These are phyloP conservation scores for Brassica napus DNA, from an alignment of 345 rosid genomes.

Conservation along the genomic window DNA sequence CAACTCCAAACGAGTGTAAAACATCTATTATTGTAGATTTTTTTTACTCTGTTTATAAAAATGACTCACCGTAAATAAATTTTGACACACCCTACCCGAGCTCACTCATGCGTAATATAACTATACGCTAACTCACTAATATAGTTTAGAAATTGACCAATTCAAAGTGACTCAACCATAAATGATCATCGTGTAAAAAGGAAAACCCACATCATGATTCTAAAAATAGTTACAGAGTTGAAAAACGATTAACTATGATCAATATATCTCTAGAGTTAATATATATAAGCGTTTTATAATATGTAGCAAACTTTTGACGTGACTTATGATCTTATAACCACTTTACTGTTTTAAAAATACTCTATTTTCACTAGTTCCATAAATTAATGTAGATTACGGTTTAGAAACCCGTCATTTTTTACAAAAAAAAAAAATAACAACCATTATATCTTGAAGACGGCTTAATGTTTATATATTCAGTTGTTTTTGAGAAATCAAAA, in stretches of 20 bases:
- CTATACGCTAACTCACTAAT: background rate
- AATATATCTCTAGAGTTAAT: background rate
- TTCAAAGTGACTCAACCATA: conserved; percentile 3
- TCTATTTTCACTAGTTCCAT: background rate
- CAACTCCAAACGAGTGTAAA: background rate
- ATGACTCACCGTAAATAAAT: conserved; percentile 1
- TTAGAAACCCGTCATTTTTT: background rate
- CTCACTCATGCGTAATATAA: background rate
- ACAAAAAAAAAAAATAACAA: background rate
- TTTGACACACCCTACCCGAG: background rate
- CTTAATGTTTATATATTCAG: background rate
- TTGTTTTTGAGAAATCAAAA: background rate
- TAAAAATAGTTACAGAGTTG: background rate
- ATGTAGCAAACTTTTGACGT: background rate
- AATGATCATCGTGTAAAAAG: background rate
- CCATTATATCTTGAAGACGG: background rate
- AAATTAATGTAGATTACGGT: background rate
- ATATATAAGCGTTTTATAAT: background rate
- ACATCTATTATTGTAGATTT: background rate
- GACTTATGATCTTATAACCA: background rate
- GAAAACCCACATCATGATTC: background rate
- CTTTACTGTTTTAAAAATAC: background rate
- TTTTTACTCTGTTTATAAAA: background rate
- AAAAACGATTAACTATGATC: background rate
- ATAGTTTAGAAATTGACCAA: background rate